Evolutionary conservation across 352 stramenopile genomes (phyloP).

Genomic region (Globisporangium echinulatum): DNA sequence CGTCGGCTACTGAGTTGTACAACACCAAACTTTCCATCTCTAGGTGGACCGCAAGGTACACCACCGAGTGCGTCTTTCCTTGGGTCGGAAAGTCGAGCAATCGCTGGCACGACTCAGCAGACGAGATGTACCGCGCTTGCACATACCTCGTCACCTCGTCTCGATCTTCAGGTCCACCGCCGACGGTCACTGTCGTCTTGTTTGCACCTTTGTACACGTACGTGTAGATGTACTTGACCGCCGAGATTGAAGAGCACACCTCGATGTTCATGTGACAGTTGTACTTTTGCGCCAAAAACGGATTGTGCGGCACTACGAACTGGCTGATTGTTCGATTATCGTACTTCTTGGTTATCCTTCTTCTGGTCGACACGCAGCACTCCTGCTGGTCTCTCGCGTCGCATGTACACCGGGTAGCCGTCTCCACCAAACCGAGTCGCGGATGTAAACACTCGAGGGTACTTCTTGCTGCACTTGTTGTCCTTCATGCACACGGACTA

Average conservation of each 20-base stretch:
- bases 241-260: neutral
- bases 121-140: slow-evolving; percentile 23
- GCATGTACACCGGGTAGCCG: neutral
- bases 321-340: neutral
- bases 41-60: slow-evolving; percentile 10
- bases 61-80: slow-evolving; percentile 13
- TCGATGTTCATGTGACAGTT: neutral
- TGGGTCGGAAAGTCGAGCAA: slow-evolving; percentile 21
- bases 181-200: neutral
- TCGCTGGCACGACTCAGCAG: slow-evolving; percentile 19
- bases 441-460: neutral
- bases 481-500: neutral
- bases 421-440: neutral
- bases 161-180: neutral
- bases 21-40: neutral
- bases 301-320: neutral
- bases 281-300: neutral
- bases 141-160: slow-evolving; percentile 26
- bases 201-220: neutral
- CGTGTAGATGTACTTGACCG: slow-evolving; percentile 2
- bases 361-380: neutral
- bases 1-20: neutral
- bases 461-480: slow-evolving; percentile 5
- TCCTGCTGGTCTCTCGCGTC: neutral
- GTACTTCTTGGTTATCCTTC: too few species aligned